Evolutionary conservation across 306 rosid genomes (phyloP).

Genomic region (Dryas drummondii): DNA sequence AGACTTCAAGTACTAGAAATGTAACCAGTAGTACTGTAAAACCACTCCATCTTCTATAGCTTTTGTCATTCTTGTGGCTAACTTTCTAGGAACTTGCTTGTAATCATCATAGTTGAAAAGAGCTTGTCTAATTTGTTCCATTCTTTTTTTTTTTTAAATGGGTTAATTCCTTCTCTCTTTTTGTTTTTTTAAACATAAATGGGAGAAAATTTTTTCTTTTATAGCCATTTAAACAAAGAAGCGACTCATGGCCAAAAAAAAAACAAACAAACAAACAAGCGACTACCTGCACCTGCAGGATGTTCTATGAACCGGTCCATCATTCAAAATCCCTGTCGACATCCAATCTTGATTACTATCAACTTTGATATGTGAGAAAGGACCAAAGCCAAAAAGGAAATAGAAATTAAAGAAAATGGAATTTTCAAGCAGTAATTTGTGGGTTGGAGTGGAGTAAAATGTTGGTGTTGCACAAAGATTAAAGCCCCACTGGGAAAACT

Average conservation of each 20-base stretch:
- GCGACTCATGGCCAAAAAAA: no score
- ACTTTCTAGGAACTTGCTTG: not conserved
- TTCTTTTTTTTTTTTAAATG: not conserved
- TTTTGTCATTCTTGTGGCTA: not conserved
- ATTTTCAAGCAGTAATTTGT: not conserved
- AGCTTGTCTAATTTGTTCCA: not conserved
- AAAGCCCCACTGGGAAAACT: not conserved
- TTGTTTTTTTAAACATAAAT: no score
- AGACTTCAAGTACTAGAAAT: not conserved
- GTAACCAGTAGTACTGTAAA: no score
- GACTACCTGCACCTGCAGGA: not conserved
- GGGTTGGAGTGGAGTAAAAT: not conserved
- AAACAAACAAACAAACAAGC: not conserved
- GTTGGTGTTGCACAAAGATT: not conserved
- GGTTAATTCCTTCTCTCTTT: no score
- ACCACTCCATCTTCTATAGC: not conserved
- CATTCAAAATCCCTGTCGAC: constrained; percentile 6
- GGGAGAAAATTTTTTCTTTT: no score
- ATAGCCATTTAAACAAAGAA: not conserved
- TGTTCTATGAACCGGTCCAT: not conserved
- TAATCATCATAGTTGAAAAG: not conserved
- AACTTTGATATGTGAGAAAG: not conserved
- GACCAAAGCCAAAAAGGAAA: not conserved
- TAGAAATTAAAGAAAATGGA: not conserved
- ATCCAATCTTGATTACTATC: not conserved